phyloP scores from a whole-genome alignment of 2,329 filamentous ascomycete genomes.

The Colletotrichum australisinense region DNA sequence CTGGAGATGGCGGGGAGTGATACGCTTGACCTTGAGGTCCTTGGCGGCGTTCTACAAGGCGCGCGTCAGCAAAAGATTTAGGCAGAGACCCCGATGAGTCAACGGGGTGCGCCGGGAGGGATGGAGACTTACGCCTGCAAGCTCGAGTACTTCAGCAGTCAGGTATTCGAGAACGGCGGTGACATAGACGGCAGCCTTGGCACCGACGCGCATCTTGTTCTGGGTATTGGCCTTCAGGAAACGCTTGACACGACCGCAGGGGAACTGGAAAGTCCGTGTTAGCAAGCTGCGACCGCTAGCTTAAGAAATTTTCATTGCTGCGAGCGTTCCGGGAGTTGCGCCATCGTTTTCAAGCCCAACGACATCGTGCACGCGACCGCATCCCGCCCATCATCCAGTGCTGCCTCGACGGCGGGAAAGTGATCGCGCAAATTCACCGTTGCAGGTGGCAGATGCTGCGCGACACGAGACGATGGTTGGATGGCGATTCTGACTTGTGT shows the following conservation, averaged over 20 bases:
- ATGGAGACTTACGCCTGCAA: constrained; percentile 80
- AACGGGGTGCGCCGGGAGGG: constrained; percentile 10
- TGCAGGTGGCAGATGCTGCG: neutral
- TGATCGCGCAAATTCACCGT: constrained; percentile 2
- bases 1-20: constrained; percentile 96
- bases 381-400: neutral
- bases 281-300: constrained; percentile 3
- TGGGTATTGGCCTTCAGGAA: constrained; percentile 99
- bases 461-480: neutral
- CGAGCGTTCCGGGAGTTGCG: constrained; percentile 21
- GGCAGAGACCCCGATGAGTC: constrained; percentile 14
- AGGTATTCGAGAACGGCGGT: constrained; percentile 98
- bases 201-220: constrained; percentile 99
- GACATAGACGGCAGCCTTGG: constrained; percentile 98
- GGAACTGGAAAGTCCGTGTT: constrained; percentile 73
- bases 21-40: constrained; percentile 99
- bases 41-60: constrained; percentile 86
- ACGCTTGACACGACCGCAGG: constrained; percentile 99
- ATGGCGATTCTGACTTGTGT: neutral
- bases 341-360: constrained; percentile 16
- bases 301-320: constrained; percentile 9
- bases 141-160: constrained; percentile 96
- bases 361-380: constrained; percentile 27
- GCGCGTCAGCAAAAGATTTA: constrained; percentile 34
- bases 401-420: neutral